These are phyloP conservation scores for Pseudopediastrum boryanum DNA, from an alignment of 139 green algal species.

Conservation along the genomic window DNA sequence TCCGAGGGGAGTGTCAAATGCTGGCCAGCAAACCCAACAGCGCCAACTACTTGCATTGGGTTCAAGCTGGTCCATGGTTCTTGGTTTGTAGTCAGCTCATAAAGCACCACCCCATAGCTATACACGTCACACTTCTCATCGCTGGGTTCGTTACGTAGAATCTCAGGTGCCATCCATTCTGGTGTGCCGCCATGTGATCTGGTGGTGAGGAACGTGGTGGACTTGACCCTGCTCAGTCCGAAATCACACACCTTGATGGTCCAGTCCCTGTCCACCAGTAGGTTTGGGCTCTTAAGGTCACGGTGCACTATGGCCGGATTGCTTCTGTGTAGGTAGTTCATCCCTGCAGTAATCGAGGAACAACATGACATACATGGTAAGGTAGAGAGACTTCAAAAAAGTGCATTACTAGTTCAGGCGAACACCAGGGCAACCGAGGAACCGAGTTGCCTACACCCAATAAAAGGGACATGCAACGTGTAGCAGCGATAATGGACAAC, in stretches of 20 bases:
- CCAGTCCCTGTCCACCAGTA: slow-evolving; percentile 89
- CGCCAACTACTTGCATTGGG: slow-evolving; percentile 84
- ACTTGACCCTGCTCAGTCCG: slow-evolving; percentile 78
- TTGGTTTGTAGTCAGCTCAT: slow-evolving; percentile 84
- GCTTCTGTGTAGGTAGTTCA: slow-evolving; percentile 84
- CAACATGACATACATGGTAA: no score
- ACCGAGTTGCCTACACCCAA: no score
- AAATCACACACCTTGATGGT: slow-evolving; percentile 93
- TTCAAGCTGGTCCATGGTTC: slow-evolving; percentile 89
- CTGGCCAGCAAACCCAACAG: slow-evolving; percentile 81
- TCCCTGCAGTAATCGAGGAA: slow-evolving; percentile 46
- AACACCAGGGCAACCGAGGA: no score
- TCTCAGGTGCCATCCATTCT: slow-evolving; percentile 94
- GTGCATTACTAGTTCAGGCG: no score
- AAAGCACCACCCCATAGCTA: slow-evolving; percentile 89
- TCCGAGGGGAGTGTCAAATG: slow-evolving; percentile 73
- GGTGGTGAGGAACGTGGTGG: slow-evolving; percentile 66
- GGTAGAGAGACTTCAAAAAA: no score
- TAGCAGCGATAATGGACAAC: no score
- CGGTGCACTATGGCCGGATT: slow-evolving; percentile 77
- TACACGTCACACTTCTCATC: slow-evolving; percentile 86
- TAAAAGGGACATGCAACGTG: no score
- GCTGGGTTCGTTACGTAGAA: slow-evolving; percentile 62
- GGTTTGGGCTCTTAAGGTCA: slow-evolving; percentile 85
- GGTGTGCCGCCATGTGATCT: slow-evolving; percentile 78